Conservation (phyloP, 441 rosid genomes). For the Croton setiger region DNA sequence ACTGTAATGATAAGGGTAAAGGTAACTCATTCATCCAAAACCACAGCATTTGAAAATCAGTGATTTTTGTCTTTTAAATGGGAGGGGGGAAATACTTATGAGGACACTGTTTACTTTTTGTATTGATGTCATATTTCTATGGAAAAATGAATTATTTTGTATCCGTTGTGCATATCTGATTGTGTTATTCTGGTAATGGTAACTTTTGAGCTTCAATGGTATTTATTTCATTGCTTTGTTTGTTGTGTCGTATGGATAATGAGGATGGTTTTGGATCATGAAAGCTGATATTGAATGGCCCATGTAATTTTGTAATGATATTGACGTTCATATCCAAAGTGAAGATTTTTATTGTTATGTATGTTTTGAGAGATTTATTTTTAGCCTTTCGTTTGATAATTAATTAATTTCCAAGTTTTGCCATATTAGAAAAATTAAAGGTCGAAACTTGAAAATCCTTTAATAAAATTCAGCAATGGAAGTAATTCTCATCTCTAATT, state of each 20-base stretch:
- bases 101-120: background rate
- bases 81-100: background rate
- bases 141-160: background rate
- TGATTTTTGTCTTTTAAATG: background rate
- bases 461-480: too few relatives aligned
- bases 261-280: background rate
- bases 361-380: background rate
- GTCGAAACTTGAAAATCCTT: too few relatives aligned
- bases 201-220: background rate
- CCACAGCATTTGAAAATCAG: background rate
- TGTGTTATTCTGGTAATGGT: background rate
- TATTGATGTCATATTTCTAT: background rate
- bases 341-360: background rate
- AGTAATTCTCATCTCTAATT: too few relatives aligned
- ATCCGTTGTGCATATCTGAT: background rate
- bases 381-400: background rate
- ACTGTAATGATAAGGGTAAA: conserved; percentile 13
- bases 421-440: too few relatives aligned
- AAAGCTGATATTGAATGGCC: background rate
- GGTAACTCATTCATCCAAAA: conserved; percentile 1
- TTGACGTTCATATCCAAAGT: background rate
- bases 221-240: background rate
- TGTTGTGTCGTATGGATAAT: background rate
- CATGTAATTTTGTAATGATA: background rate
- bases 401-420: too few relatives aligned